A percentile compares a stretch with the other conserved stretches of the same genome.
Conservation (phyloP, 176 grass and related monocot species). For the Oropetium thomaeum region DNA sequence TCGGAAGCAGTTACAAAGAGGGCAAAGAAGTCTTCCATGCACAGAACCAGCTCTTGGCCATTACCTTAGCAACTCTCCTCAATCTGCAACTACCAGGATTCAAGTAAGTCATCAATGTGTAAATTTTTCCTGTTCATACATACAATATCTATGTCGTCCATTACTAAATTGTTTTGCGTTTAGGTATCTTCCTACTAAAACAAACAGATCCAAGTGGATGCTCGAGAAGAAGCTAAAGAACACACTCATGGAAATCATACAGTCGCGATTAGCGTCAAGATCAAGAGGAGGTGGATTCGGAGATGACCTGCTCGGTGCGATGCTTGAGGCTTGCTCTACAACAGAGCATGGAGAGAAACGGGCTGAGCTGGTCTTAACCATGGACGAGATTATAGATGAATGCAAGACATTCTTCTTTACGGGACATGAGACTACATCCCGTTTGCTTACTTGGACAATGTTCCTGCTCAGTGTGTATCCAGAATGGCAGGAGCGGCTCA, state of each 20-base stretch:
- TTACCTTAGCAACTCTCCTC: slow-evolving; percentile 27
- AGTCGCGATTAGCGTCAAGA: slow-evolving; percentile 14
- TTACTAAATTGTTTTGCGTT: neutral
- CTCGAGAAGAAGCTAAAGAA: slow-evolving; percentile 44
- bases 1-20: slow-evolving; percentile 45
- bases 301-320: slow-evolving; percentile 44
- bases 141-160: neutral
- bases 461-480: slow-evolving; percentile 47
- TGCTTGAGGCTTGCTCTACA: slow-evolving; percentile 43
- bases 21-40: slow-evolving; percentile 51
- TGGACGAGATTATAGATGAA: slow-evolving; percentile 62
- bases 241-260: slow-evolving; percentile 34
- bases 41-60: slow-evolving; percentile 33
- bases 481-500: slow-evolving; percentile 57
- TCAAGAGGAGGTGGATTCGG: slow-evolving; percentile 5
- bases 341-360: slow-evolving; percentile 12
- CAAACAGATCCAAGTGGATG: slow-evolving; percentile 33
- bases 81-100: slow-evolving; percentile 41
- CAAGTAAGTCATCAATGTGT: slow-evolving; percentile 33
- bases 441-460: slow-evolving; percentile 57
- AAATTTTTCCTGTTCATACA: neutral
- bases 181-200: slow-evolving; percentile 50
- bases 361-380: slow-evolving; percentile 1
- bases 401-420: slow-evolving; percentile 75
- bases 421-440: slow-evolving; percentile 60